Evolutionary conservation across 1,139 yeast genomes (phyloP), one percentile per base, ranked within the genome.

Genomic region (Geotrichum cucujoidarum): DNA sequence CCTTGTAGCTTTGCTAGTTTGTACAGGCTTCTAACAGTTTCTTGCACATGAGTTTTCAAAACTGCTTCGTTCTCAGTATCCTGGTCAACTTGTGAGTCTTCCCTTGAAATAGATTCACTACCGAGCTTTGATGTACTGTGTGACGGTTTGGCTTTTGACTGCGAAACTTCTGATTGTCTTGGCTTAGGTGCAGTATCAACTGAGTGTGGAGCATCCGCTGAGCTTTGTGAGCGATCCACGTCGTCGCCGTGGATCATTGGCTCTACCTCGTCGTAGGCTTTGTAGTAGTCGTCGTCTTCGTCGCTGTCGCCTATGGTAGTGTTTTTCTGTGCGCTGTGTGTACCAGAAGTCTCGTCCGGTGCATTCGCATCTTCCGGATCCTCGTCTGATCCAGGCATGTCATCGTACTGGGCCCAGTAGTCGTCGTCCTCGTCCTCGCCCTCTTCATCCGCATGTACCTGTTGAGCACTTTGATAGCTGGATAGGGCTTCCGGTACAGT

Each of bases 201-300:
- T n/a, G n/a, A n/a, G n/a, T n/a, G n/a, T n/a, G n/a, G n/a, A n/a
- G 5, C 13, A 14, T 14, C 17, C 5, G 33, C 16, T 14, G 13
- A 6, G 17, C 10, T 32, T 17, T 17, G 17, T 24, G 35, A 14
- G 20, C 43, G 13, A 22, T 45, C 49, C n/a, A 30, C 47, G 27
- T 42, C 46, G 34, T 52, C 54, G 2, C 53, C 55, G 17, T 47
- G 43, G 11, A 51, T 49, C 40, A 51, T 50, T 6, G 49, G 48
- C 31, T 53, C 55, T 8, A 50, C 54, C 14, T 49, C 22, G 37
- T 48, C 45, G 17, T 51, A 51, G 14, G 44, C 31, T 5, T 24
- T 30, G 35, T 49, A 45, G 29, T 50, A 53, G 3, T 47, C 51
- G 10, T 51, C 54, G 20, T 49, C 53, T 25, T 47, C 51, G n/a